Percentiles rank a stretch among this genome's conserved stretches.
Evolutionary conservation across 2,329 filamentous ascomycete genomes (phyloP).

Genomic region (Samsoniella hepiali): DNA sequence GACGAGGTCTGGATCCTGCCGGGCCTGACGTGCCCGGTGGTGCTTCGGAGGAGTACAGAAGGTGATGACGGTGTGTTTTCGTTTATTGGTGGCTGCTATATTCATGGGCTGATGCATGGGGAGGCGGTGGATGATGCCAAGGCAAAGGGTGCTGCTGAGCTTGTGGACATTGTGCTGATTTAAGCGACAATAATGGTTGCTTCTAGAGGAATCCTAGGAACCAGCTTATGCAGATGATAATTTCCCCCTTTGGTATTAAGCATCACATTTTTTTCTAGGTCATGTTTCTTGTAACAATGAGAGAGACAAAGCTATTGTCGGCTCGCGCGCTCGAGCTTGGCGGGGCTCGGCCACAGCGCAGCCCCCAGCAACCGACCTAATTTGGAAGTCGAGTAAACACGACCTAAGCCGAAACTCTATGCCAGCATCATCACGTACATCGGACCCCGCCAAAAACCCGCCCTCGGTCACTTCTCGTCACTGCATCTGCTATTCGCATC

Average conservation of each 20-base stretch:
- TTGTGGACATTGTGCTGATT: constrained; percentile 18
- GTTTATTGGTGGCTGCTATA: constrained; percentile 23
- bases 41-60: constrained; percentile 17
- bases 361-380: constrained; percentile 21
- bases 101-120: constrained; percentile 21
- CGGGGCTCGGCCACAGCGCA: not conserved
- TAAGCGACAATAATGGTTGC: not conserved
- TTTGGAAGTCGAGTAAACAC: constrained; percentile 21
- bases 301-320: too few species aligned
- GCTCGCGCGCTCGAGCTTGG: not conserved
- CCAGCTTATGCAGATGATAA: too few species aligned
- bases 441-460: constrained; percentile 8
- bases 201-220: too few species aligned
- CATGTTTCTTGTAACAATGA: not conserved
- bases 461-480: not conserved
- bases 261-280: too few species aligned
- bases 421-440: constrained; percentile 14
- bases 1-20: constrained; percentile 28
- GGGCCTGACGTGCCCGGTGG: constrained; percentile 23
- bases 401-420: not conserved
- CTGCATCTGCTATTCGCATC: constrained; percentile 9
- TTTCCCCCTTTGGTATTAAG: too few species aligned
- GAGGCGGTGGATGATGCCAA: constrained; percentile 15
- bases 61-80: constrained; percentile 4
- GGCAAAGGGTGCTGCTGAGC: not conserved